Evolutionary conservation across 352 stramenopile genomes (phyloP).

Genomic region (Phytophthora pinifolia): DNA sequence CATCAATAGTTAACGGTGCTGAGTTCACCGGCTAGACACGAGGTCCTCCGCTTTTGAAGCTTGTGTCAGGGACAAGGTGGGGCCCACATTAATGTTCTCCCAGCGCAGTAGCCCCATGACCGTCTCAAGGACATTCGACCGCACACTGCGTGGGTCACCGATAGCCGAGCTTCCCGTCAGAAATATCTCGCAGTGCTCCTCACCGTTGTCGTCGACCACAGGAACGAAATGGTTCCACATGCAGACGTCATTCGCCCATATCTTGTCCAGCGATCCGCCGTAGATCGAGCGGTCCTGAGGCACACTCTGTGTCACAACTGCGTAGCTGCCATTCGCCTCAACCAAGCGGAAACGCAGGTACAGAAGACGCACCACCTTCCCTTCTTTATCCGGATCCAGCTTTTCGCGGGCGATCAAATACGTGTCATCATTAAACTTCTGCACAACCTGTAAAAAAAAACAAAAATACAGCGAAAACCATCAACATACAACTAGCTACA

Average conservation of each 20-base stretch:
- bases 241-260: slow-evolving; percentile 44
- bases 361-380: slow-evolving; percentile 32
- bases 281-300: slow-evolving; percentile 11
- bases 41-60: background rate
- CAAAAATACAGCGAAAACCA: background rate
- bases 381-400: slow-evolving; percentile 30
- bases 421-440: slow-evolving; percentile 58
- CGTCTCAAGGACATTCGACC: slow-evolving; percentile 51
- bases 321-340: slow-evolving; percentile 41
- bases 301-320: slow-evolving; percentile 38
- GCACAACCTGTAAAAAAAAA: slow-evolving; percentile 31
- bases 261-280: slow-evolving; percentile 11
- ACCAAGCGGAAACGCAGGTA: slow-evolving; percentile 52
- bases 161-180: slow-evolving; percentile 39
- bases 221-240: slow-evolving; percentile 44
- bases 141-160: slow-evolving; percentile 27
- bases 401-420: slow-evolving; percentile 48
- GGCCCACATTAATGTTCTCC: slow-evolving; percentile 54
- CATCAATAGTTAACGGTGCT: background rate
- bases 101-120: slow-evolving; percentile 55
- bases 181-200: slow-evolving; percentile 43
- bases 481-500: background rate
- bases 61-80: slow-evolving; percentile 35
- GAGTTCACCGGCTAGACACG: background rate
- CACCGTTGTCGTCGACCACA: slow-evolving; percentile 21